Conservation (phyloP, 1,284 basidiomycete species). For the Rhodotorula sp. region DNA sequence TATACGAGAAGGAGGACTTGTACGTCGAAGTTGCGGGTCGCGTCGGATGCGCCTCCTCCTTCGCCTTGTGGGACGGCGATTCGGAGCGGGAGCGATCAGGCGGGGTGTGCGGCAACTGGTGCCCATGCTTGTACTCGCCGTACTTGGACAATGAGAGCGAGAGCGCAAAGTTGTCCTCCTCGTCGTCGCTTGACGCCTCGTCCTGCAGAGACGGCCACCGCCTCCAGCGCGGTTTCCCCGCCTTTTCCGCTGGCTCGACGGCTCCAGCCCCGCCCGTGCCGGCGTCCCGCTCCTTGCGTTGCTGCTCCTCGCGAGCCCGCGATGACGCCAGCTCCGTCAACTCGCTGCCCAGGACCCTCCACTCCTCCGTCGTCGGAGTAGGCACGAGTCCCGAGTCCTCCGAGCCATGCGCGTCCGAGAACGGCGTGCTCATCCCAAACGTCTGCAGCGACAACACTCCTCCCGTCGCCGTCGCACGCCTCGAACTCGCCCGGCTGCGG, state of each 20-base stretch:
- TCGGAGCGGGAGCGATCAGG: background rate
- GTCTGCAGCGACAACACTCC: conserved; percentile 9
- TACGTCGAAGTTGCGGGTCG: background rate
- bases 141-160: conserved; percentile 12
- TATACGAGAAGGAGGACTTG: conserved; percentile 37
- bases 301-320: conserved; percentile 16
- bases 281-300: background rate
- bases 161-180: conserved; percentile 20
- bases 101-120: conserved; percentile 16
- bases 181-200: conserved; percentile 15
- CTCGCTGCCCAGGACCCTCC: conserved; percentile 39
- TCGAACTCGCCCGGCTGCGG: conserved; percentile 5
- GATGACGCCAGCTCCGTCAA: conserved; percentile 27
- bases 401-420: background rate
- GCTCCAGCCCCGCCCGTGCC: background rate
- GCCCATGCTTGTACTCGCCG: conserved; percentile 2
- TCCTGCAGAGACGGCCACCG: conserved; percentile 22
- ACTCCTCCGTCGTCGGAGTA: conserved; percentile 42
- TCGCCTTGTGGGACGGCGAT: no score
- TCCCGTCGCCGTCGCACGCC: conserved; percentile 25
- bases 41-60: background rate
- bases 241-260: background rate
- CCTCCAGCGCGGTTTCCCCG: conserved; percentile 13
- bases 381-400: conserved; percentile 29
- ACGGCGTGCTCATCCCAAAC: conserved; percentile 4